These are phyloP conservation scores for Annulohypoxylon moriforme DNA, from an alignment of 495 filamentous ascomycete genomes.

Conservation along the genomic window DNA sequence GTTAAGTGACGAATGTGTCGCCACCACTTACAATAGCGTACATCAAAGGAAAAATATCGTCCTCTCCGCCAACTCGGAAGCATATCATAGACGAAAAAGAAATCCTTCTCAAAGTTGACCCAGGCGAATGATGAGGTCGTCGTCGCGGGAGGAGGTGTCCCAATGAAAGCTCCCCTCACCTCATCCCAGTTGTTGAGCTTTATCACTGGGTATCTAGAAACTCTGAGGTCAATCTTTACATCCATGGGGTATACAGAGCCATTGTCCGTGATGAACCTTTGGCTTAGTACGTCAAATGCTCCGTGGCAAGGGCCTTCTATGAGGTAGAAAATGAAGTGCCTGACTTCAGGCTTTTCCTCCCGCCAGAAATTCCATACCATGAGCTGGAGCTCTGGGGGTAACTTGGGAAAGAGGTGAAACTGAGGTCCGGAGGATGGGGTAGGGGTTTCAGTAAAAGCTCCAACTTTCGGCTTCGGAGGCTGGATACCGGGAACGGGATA, in stretches of 20 bases:
- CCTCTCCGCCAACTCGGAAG: no score
- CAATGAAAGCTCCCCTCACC: no score
- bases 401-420: background rate
- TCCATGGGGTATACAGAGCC: background rate
- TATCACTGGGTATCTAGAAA: background rate
- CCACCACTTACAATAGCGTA: no score
- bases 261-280: background rate
- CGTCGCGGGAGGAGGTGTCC: no score
- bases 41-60: no score
- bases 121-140: no score
- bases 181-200: background rate
- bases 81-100: no score
- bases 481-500: no score
- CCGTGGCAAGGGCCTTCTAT: background rate
- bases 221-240: background rate
- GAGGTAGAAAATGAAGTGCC: background rate
- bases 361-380: background rate
- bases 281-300: background rate
- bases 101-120: no score
- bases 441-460: background rate
- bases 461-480: background rate
- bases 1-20: no score
- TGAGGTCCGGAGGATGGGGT: background rate
- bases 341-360: background rate
- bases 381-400: background rate